A percentile compares a stretch with the other conserved stretches of the same genome.
phyloP scores from a whole-genome alignment of 2,329 filamentous ascomycete genomes.

The Drechslerella stenobrocha region DNA sequence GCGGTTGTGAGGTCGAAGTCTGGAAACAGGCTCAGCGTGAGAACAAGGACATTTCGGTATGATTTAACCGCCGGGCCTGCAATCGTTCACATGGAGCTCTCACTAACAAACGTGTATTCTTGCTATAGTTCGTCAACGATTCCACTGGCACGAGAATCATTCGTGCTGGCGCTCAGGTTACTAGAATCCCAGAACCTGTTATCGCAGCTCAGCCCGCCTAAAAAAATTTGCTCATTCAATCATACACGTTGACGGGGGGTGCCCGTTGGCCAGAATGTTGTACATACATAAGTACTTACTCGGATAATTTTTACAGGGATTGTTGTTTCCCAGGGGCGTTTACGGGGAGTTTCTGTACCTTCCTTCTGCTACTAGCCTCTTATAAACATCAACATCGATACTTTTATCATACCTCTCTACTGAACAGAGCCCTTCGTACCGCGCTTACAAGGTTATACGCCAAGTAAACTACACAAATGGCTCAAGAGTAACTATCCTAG shows the following conservation, averaged over 20 bases:
- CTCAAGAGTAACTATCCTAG: no score
- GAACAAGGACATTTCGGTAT: conserved; percentile 70
- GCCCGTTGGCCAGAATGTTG: not conserved
- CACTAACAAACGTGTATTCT: conserved; percentile 52
- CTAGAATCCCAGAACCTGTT: conserved; percentile 76
- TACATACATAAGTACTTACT: conserved; percentile 27
- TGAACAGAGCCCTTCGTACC: no score
- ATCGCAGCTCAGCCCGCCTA: conserved; percentile 82
- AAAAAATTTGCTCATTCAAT: conserved; percentile 4
- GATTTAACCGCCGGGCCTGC: not conserved
- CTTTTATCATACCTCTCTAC: no score
- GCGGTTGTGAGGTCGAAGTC: conserved; percentile 86
- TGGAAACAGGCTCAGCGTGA: conserved; percentile 85
- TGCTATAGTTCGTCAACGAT: conserved; percentile 70
- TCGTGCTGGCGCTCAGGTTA: conserved; percentile 81
- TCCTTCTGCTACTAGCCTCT: conserved; percentile 4
- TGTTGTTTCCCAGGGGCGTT: no score
- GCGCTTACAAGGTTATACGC: no score
- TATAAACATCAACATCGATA: conserved; percentile 11
- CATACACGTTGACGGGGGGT: not conserved
- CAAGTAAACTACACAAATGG: no score
- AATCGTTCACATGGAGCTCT: not conserved
- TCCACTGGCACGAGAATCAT: conserved; percentile 78
- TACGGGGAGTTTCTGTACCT: conserved; percentile 5
- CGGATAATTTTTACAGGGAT: no score